Percentiles rank a stretch among this genome's conserved stretches.
Conservation (phyloP, 768 basidiomycete species). For the Trichaptum fuscoviolaceum region DNA sequence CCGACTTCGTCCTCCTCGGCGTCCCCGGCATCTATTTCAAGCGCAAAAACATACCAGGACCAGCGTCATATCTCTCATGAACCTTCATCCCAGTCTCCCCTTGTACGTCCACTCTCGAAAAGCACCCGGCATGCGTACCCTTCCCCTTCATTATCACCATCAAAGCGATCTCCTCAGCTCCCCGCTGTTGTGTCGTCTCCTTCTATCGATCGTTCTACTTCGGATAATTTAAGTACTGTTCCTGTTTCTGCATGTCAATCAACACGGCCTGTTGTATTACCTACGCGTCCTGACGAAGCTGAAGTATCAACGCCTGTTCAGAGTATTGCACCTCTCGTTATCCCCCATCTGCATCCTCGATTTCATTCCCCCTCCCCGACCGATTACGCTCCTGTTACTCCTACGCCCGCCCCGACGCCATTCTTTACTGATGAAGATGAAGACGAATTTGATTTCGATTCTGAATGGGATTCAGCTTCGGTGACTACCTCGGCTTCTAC, state of each 20-base stretch:
- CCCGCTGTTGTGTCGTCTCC: constrained; percentile 1
- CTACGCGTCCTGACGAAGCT: not conserved
- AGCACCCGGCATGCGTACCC: constrained; percentile 48
- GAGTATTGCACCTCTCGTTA: constrained; percentile 22
- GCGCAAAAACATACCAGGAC: constrained; percentile 16
- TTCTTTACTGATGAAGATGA: constrained; percentile 21
- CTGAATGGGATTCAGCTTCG: constrained; percentile 14
- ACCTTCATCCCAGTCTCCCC: constrained; percentile 19
- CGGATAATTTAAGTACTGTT: not conserved
- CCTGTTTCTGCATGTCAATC: not conserved
- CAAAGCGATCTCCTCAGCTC: constrained; percentile 27
- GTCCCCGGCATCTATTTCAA: not conserved
- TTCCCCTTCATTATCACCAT: constrained; percentile 40
- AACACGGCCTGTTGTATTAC: not conserved
- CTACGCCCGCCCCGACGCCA: constrained; percentile 15
- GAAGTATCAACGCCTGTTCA: constrained; percentile 35
- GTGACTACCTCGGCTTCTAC: constrained; percentile 12
- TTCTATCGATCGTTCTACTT: not conserved
- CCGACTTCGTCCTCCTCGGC: not conserved
- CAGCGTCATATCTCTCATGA: constrained; percentile 19
- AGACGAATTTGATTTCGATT: constrained; percentile 7
- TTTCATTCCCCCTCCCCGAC: constrained; percentile 19
- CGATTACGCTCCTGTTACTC: constrained; percentile 18
- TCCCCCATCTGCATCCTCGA: constrained; percentile 18
- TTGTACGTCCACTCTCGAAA: constrained; percentile 37